Conservation (phyloP, 129 eudicot genomes). For the Escallonia rubra region DNA sequence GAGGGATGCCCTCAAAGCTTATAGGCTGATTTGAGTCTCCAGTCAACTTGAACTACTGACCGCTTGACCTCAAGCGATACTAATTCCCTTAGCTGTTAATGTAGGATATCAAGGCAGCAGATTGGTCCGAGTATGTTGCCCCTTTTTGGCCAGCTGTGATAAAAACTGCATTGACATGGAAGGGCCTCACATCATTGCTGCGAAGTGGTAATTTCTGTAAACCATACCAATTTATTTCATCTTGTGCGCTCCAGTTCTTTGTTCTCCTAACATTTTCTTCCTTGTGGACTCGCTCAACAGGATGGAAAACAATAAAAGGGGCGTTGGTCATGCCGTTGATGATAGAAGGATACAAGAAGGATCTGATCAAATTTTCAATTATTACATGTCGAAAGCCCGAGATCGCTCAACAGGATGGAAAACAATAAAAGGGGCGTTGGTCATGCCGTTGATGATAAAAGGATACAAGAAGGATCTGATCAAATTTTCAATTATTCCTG, state of each 20-base stretch:
- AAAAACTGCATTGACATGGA: slow-evolving; percentile 82
- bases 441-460: slow-evolving; percentile 87
- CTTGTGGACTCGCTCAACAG: slow-evolving; percentile 15
- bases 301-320: slow-evolving; percentile 88
- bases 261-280: too few species aligned
- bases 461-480: slow-evolving; percentile 73
- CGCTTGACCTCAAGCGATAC: background rate
- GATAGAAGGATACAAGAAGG: slow-evolving; percentile 84
- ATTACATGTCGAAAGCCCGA: slow-evolving; percentile 68
- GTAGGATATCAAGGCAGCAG: slow-evolving; percentile 78
- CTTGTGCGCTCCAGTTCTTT: too few species aligned
- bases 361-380: slow-evolving; percentile 66
- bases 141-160: slow-evolving; percentile 99
- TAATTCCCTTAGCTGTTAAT: background rate
- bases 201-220: slow-evolving; percentile 51
- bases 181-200: slow-evolving; percentile 75
- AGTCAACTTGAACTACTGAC: background rate
- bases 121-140: slow-evolving; percentile 90
- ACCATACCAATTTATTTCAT: background rate
- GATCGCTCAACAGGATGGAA: slow-evolving; percentile 58
- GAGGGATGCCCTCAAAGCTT: too few species aligned
- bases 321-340: slow-evolving; percentile 86
- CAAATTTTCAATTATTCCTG: slow-evolving; percentile 61
- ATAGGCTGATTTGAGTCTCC: background rate
- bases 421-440: slow-evolving; percentile 77